Base-by-base conservation (phyloP, 305 asterid genomes). In the Plantago coronopus region DNA sequence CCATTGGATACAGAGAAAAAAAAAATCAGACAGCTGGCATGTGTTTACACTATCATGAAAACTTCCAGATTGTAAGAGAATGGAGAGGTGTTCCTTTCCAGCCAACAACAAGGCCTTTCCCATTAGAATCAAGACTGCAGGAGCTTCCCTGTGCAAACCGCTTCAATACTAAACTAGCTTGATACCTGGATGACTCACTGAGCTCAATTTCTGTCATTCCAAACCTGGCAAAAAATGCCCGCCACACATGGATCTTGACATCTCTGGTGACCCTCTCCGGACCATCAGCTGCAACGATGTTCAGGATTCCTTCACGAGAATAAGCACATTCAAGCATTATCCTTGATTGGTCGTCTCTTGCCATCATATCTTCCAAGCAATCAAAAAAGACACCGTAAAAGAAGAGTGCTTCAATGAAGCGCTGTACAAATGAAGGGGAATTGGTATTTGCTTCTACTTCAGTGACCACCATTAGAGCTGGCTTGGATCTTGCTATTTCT, bases 371-470 rank as follows among this genome's bases (percentile, higher is more conserved):
- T 57, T 81, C 88, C 45, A 81, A 38, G 64, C 88, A 81, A 57
- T 81, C 88, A 2, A 81, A 84, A 40, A 71, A 77, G 0, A 81
- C 79, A 27, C 80, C 62, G 56, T 72, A 79, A 44, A 72, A 81
- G 60, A 77, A 21, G 15, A 84, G 72, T 1, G 83, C 73, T 59
- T 81, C 91, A 14, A 54, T 69, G 67, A 84, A 84, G 13, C 88
- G 76, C 61, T 78, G 80, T 14, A 79, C 57, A 57, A 84, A 81
- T 3, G 78, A 71, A 11, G 83, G 81, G 7, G 91, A 81, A 69
- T 84, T 84, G 54, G 80, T 83, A 54, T 79, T 79, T 2, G 81
- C 88, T 76, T 84, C 88, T 3, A 81, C 88, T 68, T 84, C 91
- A 17, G 62, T 46, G 5, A 84, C 76, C 34, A 84, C 84, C 85